Conservation (phyloP, 129 eudicot genomes). For the Chrysanthemum seticuspe region DNA sequence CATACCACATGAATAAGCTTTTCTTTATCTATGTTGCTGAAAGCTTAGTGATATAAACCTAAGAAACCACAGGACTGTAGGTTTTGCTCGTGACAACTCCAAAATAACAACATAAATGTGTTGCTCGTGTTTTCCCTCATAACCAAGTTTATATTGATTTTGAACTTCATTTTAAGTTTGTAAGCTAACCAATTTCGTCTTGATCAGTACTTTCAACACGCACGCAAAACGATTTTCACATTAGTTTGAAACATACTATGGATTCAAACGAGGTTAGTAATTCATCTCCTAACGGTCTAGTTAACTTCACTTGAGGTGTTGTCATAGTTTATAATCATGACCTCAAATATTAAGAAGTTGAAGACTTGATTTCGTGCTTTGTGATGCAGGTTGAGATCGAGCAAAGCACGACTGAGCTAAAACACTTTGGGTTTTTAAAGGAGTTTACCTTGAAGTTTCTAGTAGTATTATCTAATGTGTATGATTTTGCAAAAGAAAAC, state of each 20-base stretch:
- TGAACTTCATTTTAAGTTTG: no score
- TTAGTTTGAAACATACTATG: constrained; percentile 5
- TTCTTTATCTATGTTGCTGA: no score
- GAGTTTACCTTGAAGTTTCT: constrained; percentile 31
- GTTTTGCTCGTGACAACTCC: no score
- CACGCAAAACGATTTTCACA: no score
- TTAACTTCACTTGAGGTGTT: background rate
- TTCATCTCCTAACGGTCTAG: background rate
- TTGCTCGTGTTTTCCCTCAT: constrained; percentile 15
- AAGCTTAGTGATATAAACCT: no score
- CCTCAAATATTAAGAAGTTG: background rate
- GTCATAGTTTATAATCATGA: background rate
- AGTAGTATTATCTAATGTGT: constrained; percentile 37
- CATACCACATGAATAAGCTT: no score
- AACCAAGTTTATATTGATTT: background rate
- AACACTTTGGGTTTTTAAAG: constrained; percentile 60
- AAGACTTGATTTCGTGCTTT: background rate
- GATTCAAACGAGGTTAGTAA: constrained; percentile 34
- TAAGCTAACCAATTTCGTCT: no score
- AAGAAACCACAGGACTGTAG: no score
- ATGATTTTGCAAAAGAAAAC: constrained; percentile 54
- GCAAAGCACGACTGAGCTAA: constrained; percentile 34
- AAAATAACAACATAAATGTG: constrained; percentile 9
- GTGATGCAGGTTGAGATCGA: constrained; percentile 38
- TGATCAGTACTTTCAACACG: no score